Evolutionary conservation across 805 yeast genomes (phyloP).

Genomic region (Wickerhamomyces silvicola): DNA sequence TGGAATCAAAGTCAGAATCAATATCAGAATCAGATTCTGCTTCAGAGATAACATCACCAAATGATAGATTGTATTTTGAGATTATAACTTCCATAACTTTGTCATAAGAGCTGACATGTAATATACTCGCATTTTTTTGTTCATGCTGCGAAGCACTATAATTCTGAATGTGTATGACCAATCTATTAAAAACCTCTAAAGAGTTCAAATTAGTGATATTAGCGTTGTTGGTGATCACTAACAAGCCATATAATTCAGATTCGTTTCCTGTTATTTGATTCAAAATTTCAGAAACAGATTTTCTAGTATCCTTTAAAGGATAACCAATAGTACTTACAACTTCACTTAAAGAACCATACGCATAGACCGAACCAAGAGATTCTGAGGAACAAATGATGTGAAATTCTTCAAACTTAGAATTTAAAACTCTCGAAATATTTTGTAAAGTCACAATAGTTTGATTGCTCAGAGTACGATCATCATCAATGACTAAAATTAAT

Average conservation of each 20-base stretch:
- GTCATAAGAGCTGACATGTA: conserved; percentile 16
- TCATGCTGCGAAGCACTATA: neutral
- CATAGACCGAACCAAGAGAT: conserved; percentile 4
- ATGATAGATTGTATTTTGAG: conserved; percentile 8
- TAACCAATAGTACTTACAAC: neutral
- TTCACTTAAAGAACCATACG: conserved; percentile 4
- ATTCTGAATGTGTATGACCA: conserved; percentile 9
- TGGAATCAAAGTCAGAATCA: conserved; percentile 15
- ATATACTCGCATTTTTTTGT: neutral
- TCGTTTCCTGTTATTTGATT: too few species aligned
- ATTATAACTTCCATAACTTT: conserved; percentile 21
- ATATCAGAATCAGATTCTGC: conserved; percentile 6
- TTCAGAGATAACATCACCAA: conserved; percentile 5
- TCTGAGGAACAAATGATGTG: conserved; percentile 11
- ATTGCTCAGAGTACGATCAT: conserved; percentile 5
- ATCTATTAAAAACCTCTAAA: conserved; percentile 10
- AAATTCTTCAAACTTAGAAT: conserved; percentile 8
- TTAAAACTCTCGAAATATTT: conserved; percentile 18
- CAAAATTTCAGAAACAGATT: neutral
- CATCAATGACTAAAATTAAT: conserved; percentile 15
- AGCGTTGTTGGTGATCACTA: conserved; percentile 12
- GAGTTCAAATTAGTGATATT: conserved; percentile 1
- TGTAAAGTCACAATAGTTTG: conserved; percentile 7
- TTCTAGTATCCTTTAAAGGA: neutral
- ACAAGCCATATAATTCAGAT: conserved; percentile 2